These are phyloP conservation scores for Starmerella roubikii DNA, from an alignment of 805 yeast genomes.

Conservation along the genomic window DNA sequence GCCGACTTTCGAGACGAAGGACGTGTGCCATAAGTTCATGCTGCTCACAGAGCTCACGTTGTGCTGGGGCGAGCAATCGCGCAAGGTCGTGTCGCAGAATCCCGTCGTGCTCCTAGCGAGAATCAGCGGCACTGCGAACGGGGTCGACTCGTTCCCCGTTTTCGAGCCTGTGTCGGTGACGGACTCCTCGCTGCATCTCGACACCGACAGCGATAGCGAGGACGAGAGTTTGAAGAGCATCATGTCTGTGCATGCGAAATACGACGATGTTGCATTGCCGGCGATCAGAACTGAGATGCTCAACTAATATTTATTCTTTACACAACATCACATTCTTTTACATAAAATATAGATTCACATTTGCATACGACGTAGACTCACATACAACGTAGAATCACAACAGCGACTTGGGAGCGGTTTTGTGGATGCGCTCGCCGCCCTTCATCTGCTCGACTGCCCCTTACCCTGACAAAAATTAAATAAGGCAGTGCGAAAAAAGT, in stretches of 20 bases:
- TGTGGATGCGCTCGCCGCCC: too few species aligned
- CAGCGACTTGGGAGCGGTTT: too few species aligned
- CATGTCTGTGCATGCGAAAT: constrained; percentile 5
- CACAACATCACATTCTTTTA: too few species aligned
- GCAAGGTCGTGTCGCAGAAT: constrained; percentile 2
- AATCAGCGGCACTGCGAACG: constrained; percentile 1
- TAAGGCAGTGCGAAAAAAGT: constrained; percentile 6
- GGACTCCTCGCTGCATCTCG: constrained; percentile 5
- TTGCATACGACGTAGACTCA: too few species aligned
- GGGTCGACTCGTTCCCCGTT: too few species aligned
- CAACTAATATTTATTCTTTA: not conserved
- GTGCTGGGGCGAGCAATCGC: not conserved
- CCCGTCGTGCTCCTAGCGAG: constrained; percentile 11
- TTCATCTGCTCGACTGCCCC: not conserved
- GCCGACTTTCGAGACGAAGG: constrained; percentile 5
- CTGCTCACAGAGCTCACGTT: constrained; percentile 8
- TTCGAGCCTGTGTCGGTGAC: constrained; percentile 12
- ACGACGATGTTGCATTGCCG: not conserved
- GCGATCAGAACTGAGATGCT: not conserved
- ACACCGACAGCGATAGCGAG: not conserved
- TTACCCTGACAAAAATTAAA: constrained; percentile 7
- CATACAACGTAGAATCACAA: too few species aligned
- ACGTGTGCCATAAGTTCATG: constrained; percentile 6
- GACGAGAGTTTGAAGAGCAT: constrained; percentile 3
- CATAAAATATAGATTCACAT: too few species aligned